Percentiles rank a stretch among this genome's conserved stretches.
Evolutionary conservation across 2,329 filamentous ascomycete species (phyloP).

Genomic region (Calonectria montana): DNA sequence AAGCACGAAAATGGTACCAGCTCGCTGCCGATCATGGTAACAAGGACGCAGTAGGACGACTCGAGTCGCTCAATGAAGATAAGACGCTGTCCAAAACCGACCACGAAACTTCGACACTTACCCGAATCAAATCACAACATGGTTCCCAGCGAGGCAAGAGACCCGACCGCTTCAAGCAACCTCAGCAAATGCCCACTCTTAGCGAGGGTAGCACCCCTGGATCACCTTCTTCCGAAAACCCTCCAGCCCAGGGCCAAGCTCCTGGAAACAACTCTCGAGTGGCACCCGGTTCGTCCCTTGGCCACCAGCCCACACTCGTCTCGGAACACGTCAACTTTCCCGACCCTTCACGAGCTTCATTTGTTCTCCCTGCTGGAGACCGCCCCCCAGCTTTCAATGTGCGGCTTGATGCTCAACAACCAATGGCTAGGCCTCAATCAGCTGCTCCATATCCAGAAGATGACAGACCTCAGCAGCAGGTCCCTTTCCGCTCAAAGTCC

Average conservation of each 20-base stretch:
- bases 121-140: conserved; percentile 85
- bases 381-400: conserved; percentile 64
- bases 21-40: conserved; percentile 92
- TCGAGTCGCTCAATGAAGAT: conserved; percentile 86
- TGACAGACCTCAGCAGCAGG: conserved; percentile 62
- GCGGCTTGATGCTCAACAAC: conserved; percentile 54
- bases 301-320: conserved; percentile 50
- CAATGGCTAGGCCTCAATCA: conserved; percentile 60
- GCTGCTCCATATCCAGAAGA: conserved; percentile 79
- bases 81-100: conserved; percentile 89
- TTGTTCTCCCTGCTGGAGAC: conserved; percentile 46
- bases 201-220: conserved; percentile 53
- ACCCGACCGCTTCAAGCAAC: conserved; percentile 68
- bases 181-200: conserved; percentile 61
- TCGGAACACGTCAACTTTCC: conserved; percentile 58
- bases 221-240: conserved; percentile 41
- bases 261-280: conserved; percentile 30
- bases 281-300: conserved; percentile 52
- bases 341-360: conserved; percentile 57
- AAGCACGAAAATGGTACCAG: conserved; percentile 90
- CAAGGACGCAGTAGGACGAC: conserved; percentile 82
- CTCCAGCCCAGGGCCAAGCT: conserved; percentile 27
- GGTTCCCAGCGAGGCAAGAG: conserved; percentile 74
- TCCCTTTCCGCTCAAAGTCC: conserved; percentile 59
- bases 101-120: conserved; percentile 91